These are phyloP conservation scores for Brettanomyces naardenensis DNA, from an alignment of 805 yeast species.

Conservation along the genomic window DNA sequence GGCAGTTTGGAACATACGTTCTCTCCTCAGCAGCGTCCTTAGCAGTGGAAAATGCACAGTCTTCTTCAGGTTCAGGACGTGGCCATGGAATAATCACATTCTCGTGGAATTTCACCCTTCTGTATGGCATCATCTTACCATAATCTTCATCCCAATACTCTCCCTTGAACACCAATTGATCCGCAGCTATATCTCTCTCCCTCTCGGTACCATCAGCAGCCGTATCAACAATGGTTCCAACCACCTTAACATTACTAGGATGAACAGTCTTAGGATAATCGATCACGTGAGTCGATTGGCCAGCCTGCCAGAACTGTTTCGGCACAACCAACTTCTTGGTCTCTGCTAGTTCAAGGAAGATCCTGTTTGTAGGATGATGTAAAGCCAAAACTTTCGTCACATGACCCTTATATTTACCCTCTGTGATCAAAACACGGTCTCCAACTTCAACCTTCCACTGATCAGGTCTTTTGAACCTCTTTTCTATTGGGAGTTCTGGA, in stretches of 20 bases:
- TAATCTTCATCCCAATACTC: constrained; percentile 67
- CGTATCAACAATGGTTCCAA: constrained; percentile 59
- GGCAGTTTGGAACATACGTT: constrained; percentile 63
- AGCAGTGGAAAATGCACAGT: constrained; percentile 50
- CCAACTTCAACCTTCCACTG: constrained; percentile 64
- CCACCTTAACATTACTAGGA: constrained; percentile 57
- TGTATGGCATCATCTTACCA: constrained; percentile 64
- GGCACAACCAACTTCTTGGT: constrained; percentile 61
- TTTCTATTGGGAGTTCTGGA: constrained; percentile 24
- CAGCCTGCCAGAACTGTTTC: constrained; percentile 60
- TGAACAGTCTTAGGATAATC: constrained; percentile 61
- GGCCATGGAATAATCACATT: constrained; percentile 87
- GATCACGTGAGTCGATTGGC: constrained; percentile 63
- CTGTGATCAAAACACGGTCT: constrained; percentile 65
- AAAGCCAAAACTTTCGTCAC: constrained; percentile 60
- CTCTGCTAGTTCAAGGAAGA: constrained; percentile 61
- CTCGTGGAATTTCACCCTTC: constrained; percentile 66
- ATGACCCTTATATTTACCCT: constrained; percentile 69
- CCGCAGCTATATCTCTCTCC: constrained; percentile 68
- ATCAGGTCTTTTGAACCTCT: constrained; percentile 32
- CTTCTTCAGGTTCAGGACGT: constrained; percentile 50
- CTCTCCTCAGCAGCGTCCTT: constrained; percentile 56
- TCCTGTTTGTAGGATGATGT: constrained; percentile 52
- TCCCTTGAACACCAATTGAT: constrained; percentile 60
- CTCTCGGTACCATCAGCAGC: constrained; percentile 42